Percentiles rank a stretch among this genome's conserved stretches.
Conservation (phyloP, 2,329 filamentous ascomycete species). For the Neofusicoccum cordaticola region DNA sequence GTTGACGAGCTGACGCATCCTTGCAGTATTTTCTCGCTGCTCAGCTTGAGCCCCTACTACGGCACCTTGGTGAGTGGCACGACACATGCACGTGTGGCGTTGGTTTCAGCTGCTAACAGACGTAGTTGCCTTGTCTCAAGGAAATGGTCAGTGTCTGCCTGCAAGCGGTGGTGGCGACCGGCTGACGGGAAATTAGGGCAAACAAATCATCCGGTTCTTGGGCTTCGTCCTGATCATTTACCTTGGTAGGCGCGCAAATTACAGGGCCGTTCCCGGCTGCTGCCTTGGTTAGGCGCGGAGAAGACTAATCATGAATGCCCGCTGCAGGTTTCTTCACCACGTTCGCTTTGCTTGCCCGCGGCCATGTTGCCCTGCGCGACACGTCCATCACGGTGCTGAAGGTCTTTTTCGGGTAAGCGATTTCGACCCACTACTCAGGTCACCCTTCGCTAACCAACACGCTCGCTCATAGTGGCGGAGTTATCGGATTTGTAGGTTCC, state of each 20-base stretch:
- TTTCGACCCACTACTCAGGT: slow-evolving; percentile 12
- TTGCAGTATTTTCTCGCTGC: slow-evolving; percentile 73
- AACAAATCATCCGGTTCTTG: slow-evolving; percentile 82
- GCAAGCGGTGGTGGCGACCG: background rate
- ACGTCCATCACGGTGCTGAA: slow-evolving; percentile 78
- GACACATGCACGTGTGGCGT: background rate
- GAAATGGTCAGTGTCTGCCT: slow-evolving; percentile 64
- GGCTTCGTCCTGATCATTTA: slow-evolving; percentile 80
- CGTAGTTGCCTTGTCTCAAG: slow-evolving; percentile 77
- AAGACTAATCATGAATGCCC: background rate
- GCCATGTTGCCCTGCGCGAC: slow-evolving; percentile 59
- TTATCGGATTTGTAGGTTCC: slow-evolving; percentile 66
- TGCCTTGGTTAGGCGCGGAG: background rate
- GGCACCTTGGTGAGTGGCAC: slow-evolving; percentile 60
- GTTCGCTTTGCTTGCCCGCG: slow-evolving; percentile 73
- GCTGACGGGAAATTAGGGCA: slow-evolving; percentile 51
- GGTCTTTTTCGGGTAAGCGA: slow-evolving; percentile 67
- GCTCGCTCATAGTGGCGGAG: slow-evolving; percentile 6
- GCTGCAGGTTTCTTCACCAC: slow-evolving; percentile 77
- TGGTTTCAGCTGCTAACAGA: slow-evolving; percentile 9
- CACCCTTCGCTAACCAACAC: slow-evolving; percentile 18
- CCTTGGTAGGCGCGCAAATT: slow-evolving; percentile 50
- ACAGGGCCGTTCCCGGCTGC: background rate
- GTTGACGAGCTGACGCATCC: slow-evolving; percentile 14
- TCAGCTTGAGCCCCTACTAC: slow-evolving; percentile 87